These are phyloP conservation scores for Porpolomopsis calyptriformis DNA, from an alignment of 768 basidiomycete genomes.

Conservation along the genomic window DNA sequence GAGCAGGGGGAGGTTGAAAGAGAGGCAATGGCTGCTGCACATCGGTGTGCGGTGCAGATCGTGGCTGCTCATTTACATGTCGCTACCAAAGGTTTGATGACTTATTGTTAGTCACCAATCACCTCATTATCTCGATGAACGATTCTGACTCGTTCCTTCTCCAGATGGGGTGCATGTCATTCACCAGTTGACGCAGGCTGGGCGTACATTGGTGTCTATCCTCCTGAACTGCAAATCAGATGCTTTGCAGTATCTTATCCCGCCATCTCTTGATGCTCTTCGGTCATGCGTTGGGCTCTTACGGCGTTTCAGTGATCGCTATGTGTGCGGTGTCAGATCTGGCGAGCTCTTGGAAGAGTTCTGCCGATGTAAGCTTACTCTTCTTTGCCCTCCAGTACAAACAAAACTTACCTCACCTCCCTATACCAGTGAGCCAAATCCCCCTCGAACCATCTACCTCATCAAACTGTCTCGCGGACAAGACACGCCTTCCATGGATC, in stretches of 20 bases:
- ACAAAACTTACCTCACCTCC: constrained; percentile 1
- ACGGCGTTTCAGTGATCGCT: constrained; percentile 80
- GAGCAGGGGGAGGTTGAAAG: constrained; percentile 60
- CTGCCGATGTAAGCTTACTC: constrained; percentile 57
- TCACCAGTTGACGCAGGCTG: constrained; percentile 89
- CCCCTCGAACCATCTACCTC: constrained; percentile 66
- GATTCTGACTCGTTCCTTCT: constrained; percentile 11
- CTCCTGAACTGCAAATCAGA: constrained; percentile 83
- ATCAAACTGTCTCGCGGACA: constrained; percentile 32
- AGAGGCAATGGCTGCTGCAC: constrained; percentile 68
- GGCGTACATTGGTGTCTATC: constrained; percentile 80
- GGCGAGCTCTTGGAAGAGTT: constrained; percentile 94
- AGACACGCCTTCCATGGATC: constrained; percentile 72
- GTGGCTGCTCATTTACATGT: constrained; percentile 75
- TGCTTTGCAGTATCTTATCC: constrained; percentile 60
- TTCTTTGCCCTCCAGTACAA: constrained; percentile 4
- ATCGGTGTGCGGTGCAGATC: constrained; percentile 70
- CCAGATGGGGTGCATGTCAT: constrained; percentile 91
- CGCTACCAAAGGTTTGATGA: constrained; percentile 85
- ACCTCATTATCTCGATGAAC: constrained; percentile 5
- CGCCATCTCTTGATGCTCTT: constrained; percentile 74
- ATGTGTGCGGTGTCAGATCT: constrained; percentile 83
- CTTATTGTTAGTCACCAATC: constrained; percentile 61
- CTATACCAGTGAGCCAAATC: constrained; percentile 63
- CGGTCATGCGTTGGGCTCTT: constrained; percentile 84